A percentile compares a stretch with the other conserved stretches of the same genome.
phyloP scores from a whole-genome alignment of 768 basidiomycete genomes.

The Lactifluus pinguis region DNA sequence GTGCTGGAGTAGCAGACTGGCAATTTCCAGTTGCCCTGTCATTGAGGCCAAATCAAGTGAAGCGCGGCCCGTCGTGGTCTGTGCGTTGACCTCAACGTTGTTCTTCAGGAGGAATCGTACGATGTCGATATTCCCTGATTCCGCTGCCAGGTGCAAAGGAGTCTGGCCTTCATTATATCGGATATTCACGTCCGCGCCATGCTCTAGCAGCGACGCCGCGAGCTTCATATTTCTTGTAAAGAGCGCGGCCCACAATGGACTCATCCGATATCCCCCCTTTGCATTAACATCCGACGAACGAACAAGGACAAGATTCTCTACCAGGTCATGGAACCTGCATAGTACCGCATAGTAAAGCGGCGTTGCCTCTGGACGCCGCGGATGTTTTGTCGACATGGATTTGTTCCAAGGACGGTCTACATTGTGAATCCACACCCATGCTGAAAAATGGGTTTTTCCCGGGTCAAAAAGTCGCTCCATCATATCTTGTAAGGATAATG shows the following conservation, averaged over 20 bases:
- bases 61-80: not conserved
- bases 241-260: not conserved
- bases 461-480: slow-evolving; percentile 3
- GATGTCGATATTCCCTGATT: not conserved
- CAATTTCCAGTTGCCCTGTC: not conserved
- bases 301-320: not conserved
- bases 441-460: not conserved
- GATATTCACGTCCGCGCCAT: not conserved
- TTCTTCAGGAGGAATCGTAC: not conserved
- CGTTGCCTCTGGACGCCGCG: not conserved
- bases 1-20: not conserved
- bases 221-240: not conserved
- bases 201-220: not conserved
- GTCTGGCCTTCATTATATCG: not conserved
- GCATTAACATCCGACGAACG: not conserved
- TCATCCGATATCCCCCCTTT: not conserved
- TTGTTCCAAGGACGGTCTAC: not conserved
- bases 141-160: not conserved
- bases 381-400: not conserved
- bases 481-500: not conserved
- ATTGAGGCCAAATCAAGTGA: not conserved
- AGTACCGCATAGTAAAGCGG: slow-evolving; percentile 2
- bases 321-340: slow-evolving; percentile 2
- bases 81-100: not conserved
- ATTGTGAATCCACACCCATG: slow-evolving; percentile 8